Evolutionary conservation across 305 asterid genomes (phyloP), one percentile per base, ranked within the genome.

Genomic region (Rubia peregrina): DNA sequence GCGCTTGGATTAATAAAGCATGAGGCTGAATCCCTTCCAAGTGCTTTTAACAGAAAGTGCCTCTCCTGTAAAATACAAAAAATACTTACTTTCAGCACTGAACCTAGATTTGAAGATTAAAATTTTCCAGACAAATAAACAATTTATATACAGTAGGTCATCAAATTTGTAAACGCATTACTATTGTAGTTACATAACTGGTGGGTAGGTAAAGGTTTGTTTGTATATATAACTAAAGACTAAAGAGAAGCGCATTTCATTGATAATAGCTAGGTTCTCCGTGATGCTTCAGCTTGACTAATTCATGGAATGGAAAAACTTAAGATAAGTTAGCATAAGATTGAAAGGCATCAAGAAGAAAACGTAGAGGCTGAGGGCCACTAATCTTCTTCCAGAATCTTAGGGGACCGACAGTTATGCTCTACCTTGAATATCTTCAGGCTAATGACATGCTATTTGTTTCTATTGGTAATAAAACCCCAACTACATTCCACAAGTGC

Each of bases 41-140:
- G 90, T 76, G 99, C 88, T 84, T 83, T 95, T 87, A 86, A 76
- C 66, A 95, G 82, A 88, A 92, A 95, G 75, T 95, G 95, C 74
- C 90, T 92, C 85, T 95, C 99, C 99, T 95, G 99, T 85, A 73
- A 83, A 81, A 76, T 59, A 70, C 62, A 71, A 11, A 2, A 53
- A 55, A 63, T 21, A 42, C 13, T 42, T 68, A 16, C 9, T 38
- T 61, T 65, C 75, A 62, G 44, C 33, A 72, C 46, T 53, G 61
- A 67, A 49, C 73, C 44, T 6, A 10, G 22, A n/a, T 22, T 33
- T 48, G 13, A 64, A 66, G 24, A 65, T 12, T 13, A 12, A 41
- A 44, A 51, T n/a, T 5, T 65, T 22, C 26, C 30, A 19, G 26
- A 65, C 46, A 53, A 6, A 65, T 33, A 6, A 6, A 41, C 14